Conservation (phyloP, 2,329 filamentous ascomycete species). For the Ophiostoma perfectum region DNA sequence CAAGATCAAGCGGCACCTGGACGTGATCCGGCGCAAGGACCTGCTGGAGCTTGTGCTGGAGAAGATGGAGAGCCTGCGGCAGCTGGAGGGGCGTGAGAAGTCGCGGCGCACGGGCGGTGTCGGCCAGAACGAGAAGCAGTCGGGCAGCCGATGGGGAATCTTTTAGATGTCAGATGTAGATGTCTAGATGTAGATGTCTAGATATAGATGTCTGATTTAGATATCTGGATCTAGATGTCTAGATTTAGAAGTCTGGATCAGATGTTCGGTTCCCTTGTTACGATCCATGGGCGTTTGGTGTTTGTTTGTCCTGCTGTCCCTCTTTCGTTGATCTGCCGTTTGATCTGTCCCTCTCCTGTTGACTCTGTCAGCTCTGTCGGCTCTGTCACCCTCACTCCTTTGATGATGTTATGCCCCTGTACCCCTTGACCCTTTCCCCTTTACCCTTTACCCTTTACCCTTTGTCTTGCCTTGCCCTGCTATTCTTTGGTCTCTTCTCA, state of each 20-base stretch:
- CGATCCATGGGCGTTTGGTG: not conserved
- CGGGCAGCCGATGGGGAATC: constrained; percentile 24
- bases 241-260: not conserved
- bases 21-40: constrained; percentile 88
- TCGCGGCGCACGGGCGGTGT: constrained; percentile 43
- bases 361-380: not conserved
- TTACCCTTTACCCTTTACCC: not conserved
- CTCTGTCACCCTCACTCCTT: not conserved
- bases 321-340: not conserved
- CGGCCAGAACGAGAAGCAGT: constrained; percentile 18
- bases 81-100: constrained; percentile 71
- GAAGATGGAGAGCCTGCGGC: constrained; percentile 88
- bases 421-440: not conserved
- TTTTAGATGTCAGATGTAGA: constrained; percentile 15
- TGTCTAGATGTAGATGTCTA: not conserved
- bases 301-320: not conserved
- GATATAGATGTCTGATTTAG: not conserved
- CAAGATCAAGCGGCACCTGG: constrained; percentile 80
- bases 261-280: no score
- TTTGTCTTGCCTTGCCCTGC: not conserved
- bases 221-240: not conserved
- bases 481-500: not conserved
- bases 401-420: constrained; percentile 11
- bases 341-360: not conserved
- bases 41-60: constrained; percentile 85